Conservation (phyloP, 1,139 yeast genomes). For the Hansenula sp. region DNA sequence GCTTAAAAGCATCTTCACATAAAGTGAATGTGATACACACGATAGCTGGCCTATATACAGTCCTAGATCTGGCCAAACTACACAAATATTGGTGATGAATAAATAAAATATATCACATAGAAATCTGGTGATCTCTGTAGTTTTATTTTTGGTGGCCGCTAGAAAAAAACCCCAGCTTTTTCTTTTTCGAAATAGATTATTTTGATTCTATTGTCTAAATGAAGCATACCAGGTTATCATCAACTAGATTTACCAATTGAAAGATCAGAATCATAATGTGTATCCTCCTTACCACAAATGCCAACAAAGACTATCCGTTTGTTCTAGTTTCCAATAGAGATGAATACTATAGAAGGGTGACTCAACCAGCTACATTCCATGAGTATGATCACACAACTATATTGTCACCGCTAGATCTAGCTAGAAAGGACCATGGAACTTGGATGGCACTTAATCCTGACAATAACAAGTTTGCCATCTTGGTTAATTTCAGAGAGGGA, state of each 20-base stretch:
- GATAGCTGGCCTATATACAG: too few species aligned
- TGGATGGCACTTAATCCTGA: slow-evolving; percentile 76
- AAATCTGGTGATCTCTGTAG: neutral
- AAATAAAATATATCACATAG: too few species aligned
- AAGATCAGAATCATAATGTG: slow-evolving; percentile 44
- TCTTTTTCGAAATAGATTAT: too few species aligned
- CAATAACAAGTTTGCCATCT: slow-evolving; percentile 63
- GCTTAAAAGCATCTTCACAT: slow-evolving; percentile 3
- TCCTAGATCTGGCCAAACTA: too few species aligned
- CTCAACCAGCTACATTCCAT: slow-evolving; percentile 58
- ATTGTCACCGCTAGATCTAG: slow-evolving; percentile 74
- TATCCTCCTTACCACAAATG: slow-evolving; percentile 55
- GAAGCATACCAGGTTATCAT: too few species aligned
- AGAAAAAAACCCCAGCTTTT: neutral
- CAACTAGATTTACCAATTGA: neutral
- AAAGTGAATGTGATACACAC: too few species aligned
- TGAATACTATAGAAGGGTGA: slow-evolving; percentile 73
- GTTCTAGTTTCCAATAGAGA: slow-evolving; percentile 81
- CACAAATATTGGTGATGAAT: too few species aligned
- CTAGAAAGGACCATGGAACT: slow-evolving; percentile 75
- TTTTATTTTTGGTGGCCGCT: neutral
- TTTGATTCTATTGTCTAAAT: neutral
- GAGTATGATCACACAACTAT: slow-evolving; percentile 33
- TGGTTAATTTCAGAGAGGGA: slow-evolving; percentile 65
- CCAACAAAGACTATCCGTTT: slow-evolving; percentile 64